phyloP scores from a whole-genome alignment of 2,329 filamentous ascomycete species.

The Huntiella savannae region DNA sequence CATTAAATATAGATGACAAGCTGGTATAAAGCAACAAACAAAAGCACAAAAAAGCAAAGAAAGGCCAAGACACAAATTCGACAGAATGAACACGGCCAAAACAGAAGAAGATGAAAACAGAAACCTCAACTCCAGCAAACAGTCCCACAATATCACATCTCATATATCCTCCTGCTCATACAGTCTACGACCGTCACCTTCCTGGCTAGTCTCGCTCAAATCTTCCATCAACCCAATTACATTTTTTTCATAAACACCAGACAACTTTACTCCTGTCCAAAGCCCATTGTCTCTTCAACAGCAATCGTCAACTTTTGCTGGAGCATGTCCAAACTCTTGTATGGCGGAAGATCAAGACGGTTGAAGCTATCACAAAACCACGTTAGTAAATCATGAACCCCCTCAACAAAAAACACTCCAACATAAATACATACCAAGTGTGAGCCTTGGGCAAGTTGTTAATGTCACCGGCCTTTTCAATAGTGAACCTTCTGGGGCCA shows the following conservation, averaged over 20 bases:
- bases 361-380: slow-evolving; percentile 53
- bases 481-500: slow-evolving; percentile 85
- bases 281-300: slow-evolving; percentile 96
- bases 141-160: too few species aligned
- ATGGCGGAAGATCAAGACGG: slow-evolving; percentile 81
- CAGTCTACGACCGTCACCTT: neutral
- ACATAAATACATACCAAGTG: slow-evolving; percentile 58
- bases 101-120: too few species aligned
- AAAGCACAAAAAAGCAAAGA: too few species aligned
- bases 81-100: too few species aligned
- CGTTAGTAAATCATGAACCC: slow-evolving; percentile 8
- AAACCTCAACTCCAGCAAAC: too few species aligned
- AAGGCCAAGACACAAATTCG: too few species aligned
- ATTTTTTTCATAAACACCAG: neutral
- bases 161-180: too few species aligned
- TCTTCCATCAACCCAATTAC: neutral
- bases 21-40: too few species aligned
- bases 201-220: neutral
- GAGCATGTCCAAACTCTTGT: slow-evolving; percentile 72
- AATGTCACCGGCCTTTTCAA: slow-evolving; percentile 89
- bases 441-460: slow-evolving; percentile 88
- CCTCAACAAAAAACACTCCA: neutral
- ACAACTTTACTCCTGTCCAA: slow-evolving; percentile 69
- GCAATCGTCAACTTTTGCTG: slow-evolving; percentile 87
- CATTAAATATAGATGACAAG: too few species aligned